A percentile compares a stretch with the other conserved stretches of the same genome.
Conservation (phyloP, 2,329 filamentous ascomycete genomes). For the Tolypocladium cylindrosporum region DNA sequence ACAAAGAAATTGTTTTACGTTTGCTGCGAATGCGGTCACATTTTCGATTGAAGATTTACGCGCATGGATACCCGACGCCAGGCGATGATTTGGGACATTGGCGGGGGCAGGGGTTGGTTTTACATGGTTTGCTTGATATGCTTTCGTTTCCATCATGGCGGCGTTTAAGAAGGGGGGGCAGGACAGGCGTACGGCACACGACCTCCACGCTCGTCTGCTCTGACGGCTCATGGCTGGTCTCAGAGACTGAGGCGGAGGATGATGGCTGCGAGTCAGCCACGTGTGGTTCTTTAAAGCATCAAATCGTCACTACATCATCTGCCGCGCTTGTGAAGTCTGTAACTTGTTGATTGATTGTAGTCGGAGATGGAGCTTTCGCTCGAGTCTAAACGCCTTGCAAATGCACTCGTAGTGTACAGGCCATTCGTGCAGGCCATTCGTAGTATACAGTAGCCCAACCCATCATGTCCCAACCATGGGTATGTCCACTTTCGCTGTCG, state of each 20-base stretch:
- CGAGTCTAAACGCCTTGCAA: conserved; percentile 23
- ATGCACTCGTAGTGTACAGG: conserved; percentile 8
- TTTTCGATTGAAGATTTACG: conserved; percentile 49
- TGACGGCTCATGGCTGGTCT: not conserved
- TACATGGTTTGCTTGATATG: not conserved
- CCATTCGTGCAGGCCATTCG: not conserved
- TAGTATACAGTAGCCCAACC: not conserved
- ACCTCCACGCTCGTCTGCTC: not conserved
- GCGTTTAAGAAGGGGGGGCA: not conserved
- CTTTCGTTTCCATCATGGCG: not conserved
- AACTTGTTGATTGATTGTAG: conserved; percentile 2
- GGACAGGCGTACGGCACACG: not conserved
- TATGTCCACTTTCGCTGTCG: not conserved
- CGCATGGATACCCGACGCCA: conserved; percentile 12
- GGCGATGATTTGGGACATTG: not conserved
- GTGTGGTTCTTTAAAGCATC: not conserved
- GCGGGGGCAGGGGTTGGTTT: not conserved
- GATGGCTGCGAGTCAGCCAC: not conserved
- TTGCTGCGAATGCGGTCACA: conserved; percentile 86
- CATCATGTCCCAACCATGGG: not conserved
- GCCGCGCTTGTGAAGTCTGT: not conserved
- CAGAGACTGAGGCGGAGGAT: not conserved
- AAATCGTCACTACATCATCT: not conserved
- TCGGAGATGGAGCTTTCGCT: conserved; percentile 5
- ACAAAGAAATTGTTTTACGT: conserved; percentile 82